Percentiles rank a stretch among this genome's conserved stretches.
Conservation (phyloP, 2,329 filamentous ascomycete species). For the Botryotinia narcissicola region DNA sequence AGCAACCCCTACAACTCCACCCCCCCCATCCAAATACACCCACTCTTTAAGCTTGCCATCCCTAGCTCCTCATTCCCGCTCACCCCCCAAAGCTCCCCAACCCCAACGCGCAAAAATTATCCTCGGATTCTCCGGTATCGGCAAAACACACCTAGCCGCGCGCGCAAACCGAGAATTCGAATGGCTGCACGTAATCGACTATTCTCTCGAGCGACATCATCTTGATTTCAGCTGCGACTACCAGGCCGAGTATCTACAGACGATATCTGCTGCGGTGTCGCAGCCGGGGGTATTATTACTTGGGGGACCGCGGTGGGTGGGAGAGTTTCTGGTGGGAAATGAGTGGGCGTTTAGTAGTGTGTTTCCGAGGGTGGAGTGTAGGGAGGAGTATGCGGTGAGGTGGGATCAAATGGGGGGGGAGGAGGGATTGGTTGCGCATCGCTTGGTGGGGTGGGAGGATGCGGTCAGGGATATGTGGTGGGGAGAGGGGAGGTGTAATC, state of each 20-base stretch:
- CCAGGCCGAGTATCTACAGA: neutral
- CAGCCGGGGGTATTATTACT: slow-evolving; percentile 11
- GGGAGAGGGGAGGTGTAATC: slow-evolving; percentile 6
- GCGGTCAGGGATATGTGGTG: slow-evolving; percentile 9
- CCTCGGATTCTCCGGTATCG: slow-evolving; percentile 10
- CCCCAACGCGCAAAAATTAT: slow-evolving; percentile 15
- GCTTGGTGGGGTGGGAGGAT: slow-evolving; percentile 18
- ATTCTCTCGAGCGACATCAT: slow-evolving; percentile 7
- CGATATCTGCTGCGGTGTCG: slow-evolving; percentile 7
- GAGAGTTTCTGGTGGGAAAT: slow-evolving; percentile 7
- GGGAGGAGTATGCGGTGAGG: slow-evolving; percentile 13
- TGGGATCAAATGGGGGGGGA: slow-evolving; percentile 18
- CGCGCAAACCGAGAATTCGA: slow-evolving; percentile 18
- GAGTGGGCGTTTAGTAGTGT: slow-evolving; percentile 15
- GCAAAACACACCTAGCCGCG: slow-evolving; percentile 15
- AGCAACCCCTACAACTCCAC: neutral
- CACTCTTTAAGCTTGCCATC: neutral
- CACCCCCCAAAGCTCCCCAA: neutral
- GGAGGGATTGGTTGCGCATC: neutral
- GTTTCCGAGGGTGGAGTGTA: neutral
- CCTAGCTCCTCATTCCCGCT: neutral
- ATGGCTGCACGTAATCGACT: slow-evolving; percentile 19
- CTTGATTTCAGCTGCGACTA: slow-evolving; percentile 8
- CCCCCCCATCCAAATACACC: neutral
- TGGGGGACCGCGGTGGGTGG: slow-evolving; percentile 18